These are phyloP conservation scores for Anacardium occidentale DNA, from an alignment of 345 rosid genomes.

Conservation along the genomic window DNA sequence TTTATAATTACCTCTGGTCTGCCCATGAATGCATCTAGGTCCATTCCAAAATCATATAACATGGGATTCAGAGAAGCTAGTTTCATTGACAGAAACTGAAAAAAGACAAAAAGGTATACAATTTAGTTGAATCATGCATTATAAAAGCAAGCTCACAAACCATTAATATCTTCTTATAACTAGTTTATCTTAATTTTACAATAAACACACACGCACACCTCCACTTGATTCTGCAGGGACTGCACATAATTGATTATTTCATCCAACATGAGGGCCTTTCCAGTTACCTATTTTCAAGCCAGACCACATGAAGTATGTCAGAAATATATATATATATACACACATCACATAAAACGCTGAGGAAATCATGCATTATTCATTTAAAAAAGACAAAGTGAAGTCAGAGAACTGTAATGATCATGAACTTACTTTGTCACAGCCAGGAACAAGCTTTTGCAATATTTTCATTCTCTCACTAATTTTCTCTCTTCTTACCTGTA, in stretches of 20 bases:
- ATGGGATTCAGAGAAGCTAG: conserved; percentile 62
- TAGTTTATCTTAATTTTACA: neutral
- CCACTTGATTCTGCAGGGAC: conserved; percentile 69
- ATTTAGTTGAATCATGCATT: neutral
- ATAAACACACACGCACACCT: conserved; percentile 30
- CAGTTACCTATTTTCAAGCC: conserved; percentile 52
- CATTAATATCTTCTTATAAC: neutral
- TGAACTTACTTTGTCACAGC: conserved; percentile 66
- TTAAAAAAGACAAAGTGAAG: conserved; percentile 13
- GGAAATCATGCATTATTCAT: neutral
- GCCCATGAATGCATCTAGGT: conserved; percentile 42
- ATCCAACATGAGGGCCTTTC: conserved; percentile 85
- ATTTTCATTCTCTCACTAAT: conserved; percentile 72
- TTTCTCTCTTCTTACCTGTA: conserved; percentile 71
- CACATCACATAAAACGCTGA: neutral
- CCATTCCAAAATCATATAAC: conserved; percentile 61
- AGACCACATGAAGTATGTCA: conserved; percentile 39
- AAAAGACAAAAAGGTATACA: neutral
- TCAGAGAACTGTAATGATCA: neutral
- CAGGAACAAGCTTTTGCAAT: conserved; percentile 70
- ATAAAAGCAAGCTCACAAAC: neutral
- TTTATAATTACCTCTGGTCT: conserved; percentile 46
- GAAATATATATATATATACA: conserved; percentile 1
- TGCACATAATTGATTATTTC: conserved; percentile 79
- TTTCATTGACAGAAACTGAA: conserved; percentile 75